phyloP scores from a whole-genome alignment of 495 filamentous ascomycete species.

The Bryoglossum gracile region DNA sequence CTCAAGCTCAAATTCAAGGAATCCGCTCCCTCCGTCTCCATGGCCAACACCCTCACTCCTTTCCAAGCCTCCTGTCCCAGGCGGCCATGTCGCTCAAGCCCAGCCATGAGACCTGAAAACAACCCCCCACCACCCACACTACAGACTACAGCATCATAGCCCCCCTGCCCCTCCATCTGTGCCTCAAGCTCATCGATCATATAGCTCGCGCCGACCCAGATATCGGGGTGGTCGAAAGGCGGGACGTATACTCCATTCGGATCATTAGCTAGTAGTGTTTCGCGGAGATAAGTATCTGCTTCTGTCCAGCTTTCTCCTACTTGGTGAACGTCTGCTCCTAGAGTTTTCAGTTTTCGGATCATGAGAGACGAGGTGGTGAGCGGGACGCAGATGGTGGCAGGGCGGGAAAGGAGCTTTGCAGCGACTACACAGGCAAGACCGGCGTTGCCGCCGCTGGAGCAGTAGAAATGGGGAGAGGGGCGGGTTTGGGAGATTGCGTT shows the following conservation, averaged over 20 bases:
- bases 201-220: constrained; percentile 75
- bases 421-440: constrained; percentile 85
- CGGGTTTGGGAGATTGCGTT: constrained; percentile 35
- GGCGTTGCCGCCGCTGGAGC: constrained; percentile 82
- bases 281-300: constrained; percentile 66
- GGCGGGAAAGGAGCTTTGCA: constrained; percentile 56
- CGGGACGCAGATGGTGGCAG: constrained; percentile 79
- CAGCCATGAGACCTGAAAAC: constrained; percentile 70
- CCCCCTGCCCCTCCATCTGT: constrained; percentile 42
- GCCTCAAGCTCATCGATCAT: constrained; percentile 65
- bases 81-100: constrained; percentile 47
- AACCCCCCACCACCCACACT: constrained; percentile 87
- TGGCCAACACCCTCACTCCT: constrained; percentile 50
- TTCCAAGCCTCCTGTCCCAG: constrained; percentile 14
- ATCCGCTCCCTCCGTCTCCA: constrained; percentile 80
- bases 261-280: constrained; percentile 47
- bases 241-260: constrained; percentile 70
- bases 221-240: constrained; percentile 79
- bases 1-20: constrained; percentile 55
- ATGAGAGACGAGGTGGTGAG: constrained; percentile 59
- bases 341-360: constrained; percentile 56
- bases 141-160: constrained; percentile 54
- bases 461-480: constrained; percentile 67
- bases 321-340: constrained; percentile 50
- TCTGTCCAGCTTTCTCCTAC: constrained; percentile 65